Base-by-base conservation (phyloP, 176 grass and related monocot species). In the barley (Hordeum vulgare) region DNA sequence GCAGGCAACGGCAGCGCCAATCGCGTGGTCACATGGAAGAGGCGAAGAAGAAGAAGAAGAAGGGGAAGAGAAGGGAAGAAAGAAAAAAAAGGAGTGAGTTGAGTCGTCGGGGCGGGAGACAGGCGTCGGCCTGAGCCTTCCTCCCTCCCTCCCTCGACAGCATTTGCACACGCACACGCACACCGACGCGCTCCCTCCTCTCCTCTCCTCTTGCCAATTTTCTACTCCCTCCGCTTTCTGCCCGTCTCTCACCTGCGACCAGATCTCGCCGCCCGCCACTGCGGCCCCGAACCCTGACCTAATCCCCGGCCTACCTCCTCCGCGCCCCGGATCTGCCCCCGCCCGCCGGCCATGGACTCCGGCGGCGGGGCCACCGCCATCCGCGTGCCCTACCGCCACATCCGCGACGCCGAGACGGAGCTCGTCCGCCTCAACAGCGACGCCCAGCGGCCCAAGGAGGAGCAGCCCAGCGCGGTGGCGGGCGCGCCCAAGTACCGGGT, bases 331-430 rank as follows among this genome's bases (percentile, higher is more conserved):
- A 97, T 97, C 92, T 64, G 37, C 82, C 36, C 20, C 21, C 0
- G 35, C 11, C 10, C 26, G 15, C 51, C 42, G 39, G 31, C 71
- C 81, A 96, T 93, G 91, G 90, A 92, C 76, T 34, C 85, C 85
- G 76, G 56, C 83, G 88, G 71, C 47, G 89, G 69, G 39, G 80
- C 47, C 37, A 70, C 80, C 58, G 67, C 84, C 72, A 88, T 86
- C 92, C 92, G 90, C 5, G 54, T 98, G 61, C 95, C 92, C 0
- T 98, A 98, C 77, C 84, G 89, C 78, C 88, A 93, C 80, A 58
- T 98, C 75, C 88, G 86, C 66, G 74, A 94, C 74, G 91, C 91
- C 54, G 96, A 96, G 80, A 78, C 84, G 81, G 96, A 99, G 87
- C 93, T 99, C 15, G 89, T 93, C 77, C 27, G 28, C 63, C 87